Evolutionary conservation across 225 moss, liverwort and hornwort species (phyloP).

Genomic region (Sphagnum tenellum): DNA sequence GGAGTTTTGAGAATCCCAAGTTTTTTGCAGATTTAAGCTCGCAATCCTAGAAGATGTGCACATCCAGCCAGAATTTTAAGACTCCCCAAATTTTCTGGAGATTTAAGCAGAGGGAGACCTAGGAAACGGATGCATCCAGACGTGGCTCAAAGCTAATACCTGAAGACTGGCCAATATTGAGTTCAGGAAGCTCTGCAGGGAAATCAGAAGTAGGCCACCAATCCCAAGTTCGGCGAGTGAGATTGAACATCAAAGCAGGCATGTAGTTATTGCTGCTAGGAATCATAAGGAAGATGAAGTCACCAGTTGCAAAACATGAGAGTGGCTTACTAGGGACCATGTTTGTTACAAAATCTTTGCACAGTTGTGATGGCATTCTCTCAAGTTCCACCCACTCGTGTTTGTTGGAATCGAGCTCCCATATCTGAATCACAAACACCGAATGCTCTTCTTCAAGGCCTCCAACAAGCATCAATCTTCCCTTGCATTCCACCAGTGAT

Average conservation of each 20-base stretch:
- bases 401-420: conserved; percentile 63
- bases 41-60: no score
- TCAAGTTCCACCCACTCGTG: conserved; percentile 65
- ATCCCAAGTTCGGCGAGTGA: conserved; percentile 57
- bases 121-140: conserved; percentile 29
- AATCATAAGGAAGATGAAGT: conserved; percentile 59
- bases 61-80: no score
- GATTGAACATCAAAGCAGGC: conserved; percentile 63
- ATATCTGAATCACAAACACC: conserved; percentile 56
- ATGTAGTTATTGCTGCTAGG: conserved; percentile 33
- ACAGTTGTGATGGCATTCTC: conserved; percentile 55
- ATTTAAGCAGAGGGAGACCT: no score
- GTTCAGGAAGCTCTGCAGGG: conserved; percentile 52
- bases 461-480: conserved; percentile 64
- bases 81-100: no score
- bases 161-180: conserved; percentile 75
- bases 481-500: conserved; percentile 60
- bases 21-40: no score
- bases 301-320: conserved; percentile 61
- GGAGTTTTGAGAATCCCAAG: no score
- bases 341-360: conserved; percentile 63
- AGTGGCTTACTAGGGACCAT: conserved; percentile 68
- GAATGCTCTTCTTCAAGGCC: conserved; percentile 54
- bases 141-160: conserved; percentile 74
- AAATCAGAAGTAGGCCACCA: conserved; percentile 49